phyloP scores from a whole-genome alignment of 2,329 filamentous ascomycete species.

The Gliomastix tumulicola region DNA sequence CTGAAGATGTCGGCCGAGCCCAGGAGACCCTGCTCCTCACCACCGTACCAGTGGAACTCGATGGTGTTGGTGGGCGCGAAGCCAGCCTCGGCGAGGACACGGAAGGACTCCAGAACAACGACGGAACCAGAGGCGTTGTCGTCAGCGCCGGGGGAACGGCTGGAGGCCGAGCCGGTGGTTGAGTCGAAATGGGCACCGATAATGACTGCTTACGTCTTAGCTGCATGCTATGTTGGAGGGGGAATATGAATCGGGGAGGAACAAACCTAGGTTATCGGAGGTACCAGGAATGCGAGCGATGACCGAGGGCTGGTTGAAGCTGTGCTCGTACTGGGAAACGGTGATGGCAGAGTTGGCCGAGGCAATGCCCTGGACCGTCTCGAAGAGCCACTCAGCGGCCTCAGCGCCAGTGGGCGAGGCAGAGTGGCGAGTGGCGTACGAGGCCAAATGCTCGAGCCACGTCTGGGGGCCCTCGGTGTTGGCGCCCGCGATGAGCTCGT shows the following conservation, averaged over 20 bases:
- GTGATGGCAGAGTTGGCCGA: slow-evolving; percentile 30
- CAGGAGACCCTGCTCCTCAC: slow-evolving; percentile 40
- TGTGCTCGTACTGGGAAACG: slow-evolving; percentile 34
- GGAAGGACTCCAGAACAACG: slow-evolving; percentile 37
- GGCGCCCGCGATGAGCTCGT: slow-evolving; percentile 20
- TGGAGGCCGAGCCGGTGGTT: slow-evolving; percentile 26
- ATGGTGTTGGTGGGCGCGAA: slow-evolving; percentile 36
- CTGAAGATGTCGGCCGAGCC: slow-evolving; percentile 36
- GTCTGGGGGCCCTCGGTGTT: slow-evolving; percentile 20
- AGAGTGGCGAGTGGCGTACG: slow-evolving; percentile 36
- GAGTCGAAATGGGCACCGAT: slow-evolving; percentile 41
- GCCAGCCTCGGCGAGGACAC: slow-evolving; percentile 32
- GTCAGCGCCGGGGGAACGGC: slow-evolving; percentile 38
- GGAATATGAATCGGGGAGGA: neutral
- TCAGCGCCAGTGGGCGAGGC: slow-evolving; percentile 27
- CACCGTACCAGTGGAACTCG: slow-evolving; percentile 46
- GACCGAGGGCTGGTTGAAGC: slow-evolving; percentile 35
- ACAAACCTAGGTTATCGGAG: slow-evolving; percentile 22
- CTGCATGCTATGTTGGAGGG: neutral
- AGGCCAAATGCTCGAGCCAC: slow-evolving; percentile 26
- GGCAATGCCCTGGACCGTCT: slow-evolving; percentile 26
- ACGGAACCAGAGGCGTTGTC: slow-evolving; percentile 42
- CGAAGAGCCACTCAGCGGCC: slow-evolving; percentile 32
- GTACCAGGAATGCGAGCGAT: slow-evolving; percentile 37
- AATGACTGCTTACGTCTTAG: slow-evolving; percentile 13